These are phyloP conservation scores for Trichomonas gallinae DNA, from an alignment of 208 protist genomes.

Conservation along the genomic window DNA sequence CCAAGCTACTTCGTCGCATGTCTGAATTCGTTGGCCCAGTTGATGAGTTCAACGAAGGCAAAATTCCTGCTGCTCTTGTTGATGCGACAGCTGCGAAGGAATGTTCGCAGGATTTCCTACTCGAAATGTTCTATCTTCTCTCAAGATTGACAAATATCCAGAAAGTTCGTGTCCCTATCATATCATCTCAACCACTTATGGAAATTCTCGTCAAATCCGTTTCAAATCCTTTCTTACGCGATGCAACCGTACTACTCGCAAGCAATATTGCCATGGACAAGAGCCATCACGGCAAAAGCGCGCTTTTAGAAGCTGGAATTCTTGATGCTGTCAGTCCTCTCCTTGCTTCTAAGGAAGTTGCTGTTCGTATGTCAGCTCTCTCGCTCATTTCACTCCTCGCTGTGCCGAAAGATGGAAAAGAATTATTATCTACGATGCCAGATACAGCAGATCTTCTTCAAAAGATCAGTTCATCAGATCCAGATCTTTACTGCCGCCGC, in stretches of 20 bases:
- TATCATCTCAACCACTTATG: background rate
- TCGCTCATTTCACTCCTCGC: background rate
- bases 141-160: background rate
- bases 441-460: background rate
- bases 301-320: background rate
- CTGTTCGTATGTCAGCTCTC: background rate
- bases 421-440: background rate
- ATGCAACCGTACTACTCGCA: background rate
- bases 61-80: background rate
- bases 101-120: background rate
- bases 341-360: background rate
- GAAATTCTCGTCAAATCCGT: background rate
- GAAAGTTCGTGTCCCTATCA: background rate
- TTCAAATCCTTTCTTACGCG: background rate
- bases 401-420: constrained; percentile 7
- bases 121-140: background rate
- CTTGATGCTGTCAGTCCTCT: background rate
- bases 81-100: background rate
- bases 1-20: background rate
- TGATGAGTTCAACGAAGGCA: background rate
- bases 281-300: background rate
- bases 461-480: background rate
- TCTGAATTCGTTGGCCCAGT: background rate
- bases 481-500: background rate
- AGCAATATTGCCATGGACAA: background rate